Evolutionary conservation across 257 asterid genomes (phyloP).

Genomic region (Galeopsis tetrahit): DNA sequence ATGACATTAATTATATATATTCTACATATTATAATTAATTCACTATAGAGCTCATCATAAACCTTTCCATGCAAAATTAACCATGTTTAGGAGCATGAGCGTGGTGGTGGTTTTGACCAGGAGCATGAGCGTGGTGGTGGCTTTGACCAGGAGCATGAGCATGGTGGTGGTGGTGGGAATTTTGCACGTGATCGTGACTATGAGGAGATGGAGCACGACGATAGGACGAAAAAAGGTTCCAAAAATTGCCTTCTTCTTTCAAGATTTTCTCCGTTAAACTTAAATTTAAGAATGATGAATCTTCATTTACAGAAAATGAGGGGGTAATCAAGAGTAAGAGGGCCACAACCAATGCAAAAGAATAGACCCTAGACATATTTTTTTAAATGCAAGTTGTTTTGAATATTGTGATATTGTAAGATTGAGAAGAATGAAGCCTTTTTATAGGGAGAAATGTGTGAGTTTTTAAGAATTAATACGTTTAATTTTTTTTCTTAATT

Average conservation of each 20-base stretch:
- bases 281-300: no score
- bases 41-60: no score
- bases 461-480: no score
- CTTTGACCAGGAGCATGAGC: conserved; percentile 1
- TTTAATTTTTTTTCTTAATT: no score
- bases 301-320: no score
- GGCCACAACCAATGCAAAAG: background rate
- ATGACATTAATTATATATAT: background rate
- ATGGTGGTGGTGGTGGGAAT: background rate
- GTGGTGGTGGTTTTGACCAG: background rate
- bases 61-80: background rate
- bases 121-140: conserved; percentile 11
- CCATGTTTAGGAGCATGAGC: conserved; percentile 14
- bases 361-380: conserved; percentile 12
- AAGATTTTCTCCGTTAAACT: background rate
- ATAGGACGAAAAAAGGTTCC: background rate
- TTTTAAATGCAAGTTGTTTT: background rate
- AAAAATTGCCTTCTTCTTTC: conserved; percentile 15
- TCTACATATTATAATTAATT: no score
- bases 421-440: no score
- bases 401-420: no score
- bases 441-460: no score
- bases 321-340: background rate
- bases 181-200: background rate
- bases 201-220: conserved; percentile 2